phyloP scores from a whole-genome alignment of 345 rosid species.

The Populus alba region DNA sequence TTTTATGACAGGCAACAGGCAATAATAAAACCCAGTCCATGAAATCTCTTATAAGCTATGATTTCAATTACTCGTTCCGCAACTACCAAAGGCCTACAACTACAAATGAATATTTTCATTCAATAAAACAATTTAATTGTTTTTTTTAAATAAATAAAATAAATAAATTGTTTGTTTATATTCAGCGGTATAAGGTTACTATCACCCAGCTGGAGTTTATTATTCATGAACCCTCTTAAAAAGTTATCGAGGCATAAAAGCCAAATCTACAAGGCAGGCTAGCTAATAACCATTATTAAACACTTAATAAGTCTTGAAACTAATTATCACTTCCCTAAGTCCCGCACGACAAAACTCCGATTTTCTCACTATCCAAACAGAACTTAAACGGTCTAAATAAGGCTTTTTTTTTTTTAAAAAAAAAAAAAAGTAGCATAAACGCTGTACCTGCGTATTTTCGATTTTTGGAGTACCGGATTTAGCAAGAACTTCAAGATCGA shows the following conservation, averaged over 20 bases:
- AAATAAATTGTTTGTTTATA: no score
- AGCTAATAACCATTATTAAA: neutral
- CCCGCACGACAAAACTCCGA: neutral
- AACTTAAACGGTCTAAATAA: neutral
- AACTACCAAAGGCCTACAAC: no score
- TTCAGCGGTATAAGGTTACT: no score
- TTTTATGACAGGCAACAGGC: conserved; percentile 12
- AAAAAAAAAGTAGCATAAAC: neutral
- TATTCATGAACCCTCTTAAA: no score
- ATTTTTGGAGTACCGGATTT: conserved; percentile 87
- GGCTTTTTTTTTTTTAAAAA: no score
- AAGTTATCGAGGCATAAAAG: neutral
- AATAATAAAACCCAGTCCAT: neutral
- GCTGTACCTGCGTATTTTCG: conserved; percentile 70
- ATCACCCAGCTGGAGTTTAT: no score
- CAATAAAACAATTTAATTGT: no score
- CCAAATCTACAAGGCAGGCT: neutral
- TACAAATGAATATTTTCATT: no score
- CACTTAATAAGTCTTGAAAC: neutral
- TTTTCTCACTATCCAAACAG: conserved; percentile 16
- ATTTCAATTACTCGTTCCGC: no score
- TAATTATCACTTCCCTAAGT: neutral
- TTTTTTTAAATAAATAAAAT: no score
- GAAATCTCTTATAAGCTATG: neutral
- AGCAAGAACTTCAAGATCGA: conserved; percentile 96